Evolutionary conservation across 176 grass and related monocot species (phyloP).

Genomic region (Oryza meridionalis): DNA sequence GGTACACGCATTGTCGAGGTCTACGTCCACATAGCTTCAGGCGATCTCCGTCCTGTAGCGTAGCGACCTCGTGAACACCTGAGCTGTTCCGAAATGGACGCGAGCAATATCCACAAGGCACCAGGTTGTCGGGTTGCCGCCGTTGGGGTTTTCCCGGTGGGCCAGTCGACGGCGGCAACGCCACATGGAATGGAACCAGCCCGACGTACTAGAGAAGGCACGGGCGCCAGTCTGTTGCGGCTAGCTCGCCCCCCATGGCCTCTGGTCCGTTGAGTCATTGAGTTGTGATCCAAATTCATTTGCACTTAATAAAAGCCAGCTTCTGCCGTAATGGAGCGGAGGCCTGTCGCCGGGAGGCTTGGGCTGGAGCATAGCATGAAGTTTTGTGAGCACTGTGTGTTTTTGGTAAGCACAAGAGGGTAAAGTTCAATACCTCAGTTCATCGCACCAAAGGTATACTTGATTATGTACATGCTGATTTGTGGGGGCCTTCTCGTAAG

Average conservation of each 20-base stretch:
- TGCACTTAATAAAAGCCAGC: too few species aligned
- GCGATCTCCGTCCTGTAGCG: conserved; percentile 24
- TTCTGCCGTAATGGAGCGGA: too few species aligned
- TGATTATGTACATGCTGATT: too few species aligned
- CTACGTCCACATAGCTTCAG: conserved; percentile 11
- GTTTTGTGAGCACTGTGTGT: too few species aligned
- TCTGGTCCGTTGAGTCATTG: too few species aligned
- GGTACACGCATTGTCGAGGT: background rate
- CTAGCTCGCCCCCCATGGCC: background rate
- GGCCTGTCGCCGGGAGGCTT: too few species aligned
- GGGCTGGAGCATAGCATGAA: too few species aligned
- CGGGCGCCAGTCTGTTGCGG: background rate
- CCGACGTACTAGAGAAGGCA: conserved; percentile 33
- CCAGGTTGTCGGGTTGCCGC: conserved; percentile 10
- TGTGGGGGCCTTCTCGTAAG: too few species aligned
- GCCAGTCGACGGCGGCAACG: conserved; percentile 25
- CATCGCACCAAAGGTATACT: too few species aligned
- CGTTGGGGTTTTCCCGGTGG: background rate
- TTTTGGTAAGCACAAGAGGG: too few species aligned
- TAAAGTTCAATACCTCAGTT: too few species aligned
- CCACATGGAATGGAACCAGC: conserved; percentile 39
- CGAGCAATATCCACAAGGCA: background rate
- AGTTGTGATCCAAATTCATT: too few species aligned
- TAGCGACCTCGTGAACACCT: conserved; percentile 17
- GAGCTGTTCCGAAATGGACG: conserved; percentile 6